These are phyloP conservation scores for Dioscorea cayenensis DNA, from an alignment of 116 monocot species.

Conservation along the genomic window DNA sequence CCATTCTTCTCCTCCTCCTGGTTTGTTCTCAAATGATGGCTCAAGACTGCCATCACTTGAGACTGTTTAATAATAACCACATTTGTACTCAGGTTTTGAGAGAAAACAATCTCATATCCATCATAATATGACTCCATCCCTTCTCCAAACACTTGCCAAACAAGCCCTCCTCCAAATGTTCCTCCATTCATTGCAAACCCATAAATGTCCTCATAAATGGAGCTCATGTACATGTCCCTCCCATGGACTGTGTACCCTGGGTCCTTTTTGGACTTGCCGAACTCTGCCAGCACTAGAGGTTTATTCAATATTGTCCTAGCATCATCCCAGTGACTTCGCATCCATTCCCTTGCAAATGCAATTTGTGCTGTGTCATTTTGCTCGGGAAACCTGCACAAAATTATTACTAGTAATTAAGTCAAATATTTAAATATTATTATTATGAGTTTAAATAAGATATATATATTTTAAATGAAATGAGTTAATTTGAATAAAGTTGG, in stretches of 20 bases:
- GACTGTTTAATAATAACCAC: conserved; percentile 33
- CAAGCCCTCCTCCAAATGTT: conserved; percentile 37
- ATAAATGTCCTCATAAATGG: conserved; percentile 35
- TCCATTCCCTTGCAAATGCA: conserved; percentile 32
- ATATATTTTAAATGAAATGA: no score
- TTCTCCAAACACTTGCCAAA: conserved; percentile 53
- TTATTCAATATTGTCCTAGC: conserved; percentile 29
- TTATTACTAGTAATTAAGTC: no score
- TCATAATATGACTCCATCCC: conserved; percentile 58
- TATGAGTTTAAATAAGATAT: no score
- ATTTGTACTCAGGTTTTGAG: conserved; percentile 17
- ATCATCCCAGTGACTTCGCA: conserved; percentile 50
- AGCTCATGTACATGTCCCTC: conserved; percentile 25
- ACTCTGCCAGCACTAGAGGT: conserved; percentile 51
- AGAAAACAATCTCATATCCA: conserved; percentile 53
- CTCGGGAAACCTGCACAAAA: conserved; percentile 25
- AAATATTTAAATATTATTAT: neutral
- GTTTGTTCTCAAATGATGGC: conserved; percentile 5
- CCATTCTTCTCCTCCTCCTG: neutral
- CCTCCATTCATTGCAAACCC: conserved; percentile 33
- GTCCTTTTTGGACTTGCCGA: conserved; percentile 49
- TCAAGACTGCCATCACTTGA: conserved; percentile 21
- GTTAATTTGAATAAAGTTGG: neutral
- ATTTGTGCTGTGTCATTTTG: conserved; percentile 22
- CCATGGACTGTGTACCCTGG: conserved; percentile 20